Conservation (phyloP, 176 grass and related monocot genomes). For the Cenchrus americanus region DNA sequence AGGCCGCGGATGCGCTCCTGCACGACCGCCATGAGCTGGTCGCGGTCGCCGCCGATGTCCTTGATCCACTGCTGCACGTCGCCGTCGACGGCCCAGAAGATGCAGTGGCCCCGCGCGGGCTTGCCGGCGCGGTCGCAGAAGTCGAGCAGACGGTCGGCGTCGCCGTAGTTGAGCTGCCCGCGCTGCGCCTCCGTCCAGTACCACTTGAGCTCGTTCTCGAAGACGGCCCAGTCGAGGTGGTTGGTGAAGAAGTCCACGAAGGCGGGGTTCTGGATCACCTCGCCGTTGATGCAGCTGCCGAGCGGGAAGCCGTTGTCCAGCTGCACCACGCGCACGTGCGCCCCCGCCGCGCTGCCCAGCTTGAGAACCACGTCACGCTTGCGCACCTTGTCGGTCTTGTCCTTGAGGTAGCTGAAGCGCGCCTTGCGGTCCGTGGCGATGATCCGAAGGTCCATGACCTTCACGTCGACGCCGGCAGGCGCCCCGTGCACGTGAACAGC, state of each 20-base stretch:
- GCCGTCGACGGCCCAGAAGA: constrained; percentile 52
- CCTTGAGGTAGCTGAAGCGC: constrained; percentile 48
- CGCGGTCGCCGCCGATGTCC: neutral
- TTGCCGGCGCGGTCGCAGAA: constrained; percentile 34
- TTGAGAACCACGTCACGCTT: constrained; percentile 55
- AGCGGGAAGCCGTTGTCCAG: constrained; percentile 13
- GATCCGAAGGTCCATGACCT: constrained; percentile 46
- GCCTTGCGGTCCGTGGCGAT: constrained; percentile 29
- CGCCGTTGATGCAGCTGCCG: constrained; percentile 17
- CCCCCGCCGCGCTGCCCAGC: neutral
- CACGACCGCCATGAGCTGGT: constrained; percentile 18
- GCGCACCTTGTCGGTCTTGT: constrained; percentile 52
- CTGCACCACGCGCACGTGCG: constrained; percentile 8
- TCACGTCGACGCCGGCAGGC: constrained; percentile 41
- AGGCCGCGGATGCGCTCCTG: constrained; percentile 34
- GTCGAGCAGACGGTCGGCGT: constrained; percentile 39
- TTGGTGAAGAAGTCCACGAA: constrained; percentile 26
- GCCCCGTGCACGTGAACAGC: constrained; percentile 43
- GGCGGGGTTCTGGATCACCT: neutral
- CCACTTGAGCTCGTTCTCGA: constrained; percentile 79
- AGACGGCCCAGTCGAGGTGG: constrained; percentile 63
- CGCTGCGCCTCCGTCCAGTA: constrained; percentile 71
- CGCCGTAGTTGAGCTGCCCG: constrained; percentile 57
- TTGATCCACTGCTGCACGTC: constrained; percentile 46
- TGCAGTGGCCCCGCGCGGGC: constrained; percentile 49